Conservation (phyloP, 306 rosid genomes). For the Malus sylvestris region DNA sequence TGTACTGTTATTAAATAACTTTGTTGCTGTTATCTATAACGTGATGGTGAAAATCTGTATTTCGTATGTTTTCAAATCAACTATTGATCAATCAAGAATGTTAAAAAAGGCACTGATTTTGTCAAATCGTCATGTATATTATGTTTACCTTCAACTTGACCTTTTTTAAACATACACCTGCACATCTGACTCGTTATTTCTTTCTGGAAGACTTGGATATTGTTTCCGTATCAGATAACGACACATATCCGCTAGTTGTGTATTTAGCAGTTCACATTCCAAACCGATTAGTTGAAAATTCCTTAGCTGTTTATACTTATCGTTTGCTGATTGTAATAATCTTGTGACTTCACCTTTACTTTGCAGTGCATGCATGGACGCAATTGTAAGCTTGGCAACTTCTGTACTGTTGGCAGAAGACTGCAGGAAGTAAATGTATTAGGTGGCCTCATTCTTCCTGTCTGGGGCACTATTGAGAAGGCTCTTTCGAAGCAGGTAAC, state of each 20-base stretch:
- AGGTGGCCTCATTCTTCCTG: slow-evolving; percentile 97
- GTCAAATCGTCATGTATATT: no score
- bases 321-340: neutral
- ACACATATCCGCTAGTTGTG: neutral
- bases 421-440: slow-evolving; percentile 91
- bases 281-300: neutral
- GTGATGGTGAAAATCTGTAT: neutral
- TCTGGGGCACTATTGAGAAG: slow-evolving; percentile 91
- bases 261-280: neutral
- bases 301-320: neutral
- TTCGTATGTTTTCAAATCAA: neutral
- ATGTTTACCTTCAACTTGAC: neutral
- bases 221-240: neutral
- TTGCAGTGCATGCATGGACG: slow-evolving; percentile 99
- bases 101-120: neutral
- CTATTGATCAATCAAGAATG: neutral
- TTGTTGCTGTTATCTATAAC: neutral
- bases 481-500: slow-evolving; percentile 94
- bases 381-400: slow-evolving; percentile 83
- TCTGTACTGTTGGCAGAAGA: slow-evolving; percentile 93
- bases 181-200: neutral
- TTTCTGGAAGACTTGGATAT: neutral
- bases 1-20: neutral
- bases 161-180: neutral
- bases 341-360: slow-evolving; percentile 16